Conservation (phyloP, 768 basidiomycete species). For the Sporobolomyces phaffii region DNA sequence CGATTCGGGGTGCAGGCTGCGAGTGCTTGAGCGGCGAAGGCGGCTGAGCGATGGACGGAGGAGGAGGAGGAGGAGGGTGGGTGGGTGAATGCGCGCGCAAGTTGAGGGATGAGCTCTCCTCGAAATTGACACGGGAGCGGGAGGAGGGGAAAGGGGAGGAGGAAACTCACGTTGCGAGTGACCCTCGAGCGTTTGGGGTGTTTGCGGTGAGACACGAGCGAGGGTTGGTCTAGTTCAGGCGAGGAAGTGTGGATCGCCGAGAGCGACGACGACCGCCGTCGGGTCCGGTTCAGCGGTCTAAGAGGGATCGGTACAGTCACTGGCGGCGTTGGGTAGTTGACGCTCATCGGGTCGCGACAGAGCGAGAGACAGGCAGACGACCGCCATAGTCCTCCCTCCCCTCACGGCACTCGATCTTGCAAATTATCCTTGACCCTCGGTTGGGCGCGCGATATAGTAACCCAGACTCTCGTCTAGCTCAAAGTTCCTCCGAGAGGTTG, state of each 20-base stretch:
- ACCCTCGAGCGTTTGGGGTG: background rate
- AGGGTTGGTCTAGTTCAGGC: background rate
- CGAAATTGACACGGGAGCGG: background rate
- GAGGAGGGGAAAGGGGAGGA: background rate
- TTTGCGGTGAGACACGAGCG: background rate
- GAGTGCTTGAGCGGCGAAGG: constrained; percentile 13
- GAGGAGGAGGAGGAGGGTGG: background rate
- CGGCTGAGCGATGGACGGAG: background rate
- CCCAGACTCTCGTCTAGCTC: no score
- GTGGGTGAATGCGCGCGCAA: background rate
- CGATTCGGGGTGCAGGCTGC: background rate
- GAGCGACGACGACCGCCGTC: constrained; percentile 19
- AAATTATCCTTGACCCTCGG: no score
- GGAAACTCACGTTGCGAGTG: background rate
- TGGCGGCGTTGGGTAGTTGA: background rate
- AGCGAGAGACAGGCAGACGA: background rate
- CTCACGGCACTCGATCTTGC: no score
- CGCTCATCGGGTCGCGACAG: background rate
- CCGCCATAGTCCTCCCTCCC: background rate
- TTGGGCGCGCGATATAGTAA: no score
- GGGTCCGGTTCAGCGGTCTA: constrained; percentile 15
- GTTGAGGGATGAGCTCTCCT: background rate
- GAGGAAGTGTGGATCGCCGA: constrained; percentile 5
- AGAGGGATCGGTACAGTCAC: background rate
- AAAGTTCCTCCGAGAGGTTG: no score